Percentiles rank a stretch among this genome's conserved stretches.
Conservation (phyloP, 1,139 yeast genomes). For the Groenewaldozyma sp. region DNA sequence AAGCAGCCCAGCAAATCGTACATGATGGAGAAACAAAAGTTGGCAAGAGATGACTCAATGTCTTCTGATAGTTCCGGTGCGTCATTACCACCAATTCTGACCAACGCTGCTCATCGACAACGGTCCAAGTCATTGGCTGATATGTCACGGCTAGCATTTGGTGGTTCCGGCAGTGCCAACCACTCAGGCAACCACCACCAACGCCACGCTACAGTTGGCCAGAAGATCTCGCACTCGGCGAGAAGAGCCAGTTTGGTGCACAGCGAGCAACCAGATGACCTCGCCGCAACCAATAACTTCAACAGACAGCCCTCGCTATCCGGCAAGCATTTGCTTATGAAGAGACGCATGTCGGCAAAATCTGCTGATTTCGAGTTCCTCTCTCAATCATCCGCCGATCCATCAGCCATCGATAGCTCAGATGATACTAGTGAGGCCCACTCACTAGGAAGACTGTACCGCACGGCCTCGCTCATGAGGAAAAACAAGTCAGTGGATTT, state of each 20-base stretch:
- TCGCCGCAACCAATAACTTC: not conserved
- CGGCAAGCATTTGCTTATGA: not conserved
- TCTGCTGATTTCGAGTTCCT: conserved; percentile 4
- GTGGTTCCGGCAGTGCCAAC: not conserved
- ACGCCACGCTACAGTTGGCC: not conserved
- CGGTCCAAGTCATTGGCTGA: not conserved
- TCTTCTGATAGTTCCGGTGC: not conserved
- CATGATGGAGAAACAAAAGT: conserved; percentile 1
- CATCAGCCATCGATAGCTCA: not conserved
- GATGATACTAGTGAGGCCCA: not conserved
- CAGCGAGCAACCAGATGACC: not conserved
- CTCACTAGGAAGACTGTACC: not conserved
- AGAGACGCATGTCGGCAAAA: conserved; percentile 1
- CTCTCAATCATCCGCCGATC: not conserved
- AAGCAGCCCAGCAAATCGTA: conserved; percentile 2
- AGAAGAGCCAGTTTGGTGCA: not conserved
- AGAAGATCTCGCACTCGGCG: not conserved
- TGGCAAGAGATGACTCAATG: not conserved
- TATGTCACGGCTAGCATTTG: not conserved
- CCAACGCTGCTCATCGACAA: not conserved
- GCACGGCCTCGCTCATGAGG: not conserved
- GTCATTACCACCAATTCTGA: no score
- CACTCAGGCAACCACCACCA: not conserved
- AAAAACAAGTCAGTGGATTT: conserved; percentile 1
- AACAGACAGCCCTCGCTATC: not conserved